A percentile compares a stretch with the other conserved stretches of the same genome.
phyloP scores from a whole-genome alignment of 495 filamentous ascomycete species.

The Annulohypoxylon maeteangense region DNA sequence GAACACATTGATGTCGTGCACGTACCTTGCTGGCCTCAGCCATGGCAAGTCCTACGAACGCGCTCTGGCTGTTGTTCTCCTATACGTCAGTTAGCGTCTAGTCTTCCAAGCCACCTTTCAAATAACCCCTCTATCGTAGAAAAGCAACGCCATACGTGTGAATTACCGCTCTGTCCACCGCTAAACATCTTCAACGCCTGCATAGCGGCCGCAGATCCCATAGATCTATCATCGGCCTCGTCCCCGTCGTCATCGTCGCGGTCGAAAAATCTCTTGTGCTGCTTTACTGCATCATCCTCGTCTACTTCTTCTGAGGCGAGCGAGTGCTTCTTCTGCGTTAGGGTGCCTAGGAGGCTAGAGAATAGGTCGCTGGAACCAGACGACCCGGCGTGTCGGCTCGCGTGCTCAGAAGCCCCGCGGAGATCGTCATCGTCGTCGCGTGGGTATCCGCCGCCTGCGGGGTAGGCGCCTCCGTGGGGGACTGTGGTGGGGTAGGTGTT shows the following conservation, averaged over 20 bases:
- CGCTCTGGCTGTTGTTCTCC: slow-evolving; percentile 52
- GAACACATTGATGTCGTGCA: background rate
- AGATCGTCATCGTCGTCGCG: slow-evolving; percentile 57
- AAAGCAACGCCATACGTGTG: slow-evolving; percentile 40
- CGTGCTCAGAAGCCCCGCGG: slow-evolving; percentile 62
- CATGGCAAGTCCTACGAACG: slow-evolving; percentile 66
- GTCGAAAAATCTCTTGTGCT: slow-evolving; percentile 66
- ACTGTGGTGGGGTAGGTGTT: slow-evolving; percentile 20
- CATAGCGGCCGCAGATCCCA: slow-evolving; percentile 73
- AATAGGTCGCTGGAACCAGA: slow-evolving; percentile 64
- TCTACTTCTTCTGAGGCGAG: slow-evolving; percentile 66
- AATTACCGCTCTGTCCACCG: slow-evolving; percentile 50
- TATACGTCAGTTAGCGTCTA: slow-evolving; percentile 4
- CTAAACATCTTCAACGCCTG: slow-evolving; percentile 74
- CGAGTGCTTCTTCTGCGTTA: slow-evolving; percentile 61
- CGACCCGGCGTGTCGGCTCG: slow-evolving; percentile 59
- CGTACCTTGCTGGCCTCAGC: slow-evolving; percentile 60
- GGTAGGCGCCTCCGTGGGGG: slow-evolving; percentile 53
- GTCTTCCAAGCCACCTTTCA: background rate
- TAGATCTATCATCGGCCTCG: slow-evolving; percentile 51
- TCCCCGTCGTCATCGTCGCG: slow-evolving; percentile 48
- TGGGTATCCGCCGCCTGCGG: slow-evolving; percentile 51
- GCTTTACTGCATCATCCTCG: slow-evolving; percentile 67
- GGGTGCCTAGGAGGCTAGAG: slow-evolving; percentile 57
- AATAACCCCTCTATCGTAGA: too few species aligned